These are phyloP conservation scores for Pleurozium schreberi DNA, from an alignment of 225 moss, liverwort and hornwort species.

Conservation along the genomic window DNA sequence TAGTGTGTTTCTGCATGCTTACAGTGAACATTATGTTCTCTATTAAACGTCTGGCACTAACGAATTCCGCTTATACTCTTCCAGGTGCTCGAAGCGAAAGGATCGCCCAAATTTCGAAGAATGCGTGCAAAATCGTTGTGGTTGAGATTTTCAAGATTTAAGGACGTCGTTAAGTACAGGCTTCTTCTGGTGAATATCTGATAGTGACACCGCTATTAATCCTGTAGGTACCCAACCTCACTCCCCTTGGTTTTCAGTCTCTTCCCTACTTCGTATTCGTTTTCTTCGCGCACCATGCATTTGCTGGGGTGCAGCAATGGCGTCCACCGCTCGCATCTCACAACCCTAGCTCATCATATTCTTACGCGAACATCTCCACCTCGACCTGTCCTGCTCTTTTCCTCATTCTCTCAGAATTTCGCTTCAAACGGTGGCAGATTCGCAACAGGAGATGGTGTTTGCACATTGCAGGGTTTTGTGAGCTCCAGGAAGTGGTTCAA, in stretches of 20 bases:
- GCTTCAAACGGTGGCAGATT: background rate
- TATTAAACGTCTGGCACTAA: background rate
- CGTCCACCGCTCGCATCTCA: constrained; percentile 17
- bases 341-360: background rate
- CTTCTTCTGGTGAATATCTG: background rate
- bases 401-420: background rate
- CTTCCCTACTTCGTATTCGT: background rate
- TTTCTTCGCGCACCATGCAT: constrained; percentile 5
- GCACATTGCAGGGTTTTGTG: background rate
- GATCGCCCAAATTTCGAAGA: background rate
- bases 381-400: background rate
- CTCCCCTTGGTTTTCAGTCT: background rate
- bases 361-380: background rate
- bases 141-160: background rate
- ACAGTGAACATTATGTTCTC: background rate
- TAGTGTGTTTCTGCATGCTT: background rate
- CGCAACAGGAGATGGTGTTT: background rate
- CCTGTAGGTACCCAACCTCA: background rate
- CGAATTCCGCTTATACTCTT: background rate
- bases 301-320: constrained; percentile 7
- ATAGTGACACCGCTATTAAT: background rate
- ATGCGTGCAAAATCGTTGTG: background rate
- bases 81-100: background rate
- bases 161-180: background rate
- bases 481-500: background rate